phyloP scores from a whole-genome alignment of 805 yeast genomes.

The Starmerella scarabaei region DNA sequence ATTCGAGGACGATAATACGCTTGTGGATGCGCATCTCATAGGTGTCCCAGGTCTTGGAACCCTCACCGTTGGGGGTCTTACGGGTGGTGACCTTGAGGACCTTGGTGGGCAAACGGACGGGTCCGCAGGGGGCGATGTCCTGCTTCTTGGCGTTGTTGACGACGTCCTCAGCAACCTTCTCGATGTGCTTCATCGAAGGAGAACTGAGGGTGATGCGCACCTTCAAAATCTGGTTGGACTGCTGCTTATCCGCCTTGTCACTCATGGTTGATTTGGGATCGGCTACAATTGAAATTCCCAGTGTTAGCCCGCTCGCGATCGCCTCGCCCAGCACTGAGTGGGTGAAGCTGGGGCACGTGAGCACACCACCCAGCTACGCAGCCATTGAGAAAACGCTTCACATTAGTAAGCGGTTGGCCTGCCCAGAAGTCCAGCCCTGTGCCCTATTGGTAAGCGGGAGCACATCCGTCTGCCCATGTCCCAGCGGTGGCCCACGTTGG shows the following conservation, averaged over 20 bases:
- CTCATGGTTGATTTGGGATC: constrained; percentile 23
- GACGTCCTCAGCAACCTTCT: constrained; percentile 85
- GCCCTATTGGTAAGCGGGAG: no score
- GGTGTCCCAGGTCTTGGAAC: constrained; percentile 99
- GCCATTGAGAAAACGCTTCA: no score
- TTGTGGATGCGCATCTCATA: constrained; percentile 99
- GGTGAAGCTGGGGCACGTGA: no score
- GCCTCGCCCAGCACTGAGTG: neutral
- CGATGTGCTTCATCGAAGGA: constrained; percentile 96
- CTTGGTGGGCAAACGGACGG: constrained; percentile 99
- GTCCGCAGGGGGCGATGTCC: constrained; percentile 85
- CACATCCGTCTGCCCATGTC: no score
- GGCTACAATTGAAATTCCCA: constrained; percentile 1
- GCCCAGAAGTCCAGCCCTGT: no score
- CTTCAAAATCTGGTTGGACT: constrained; percentile 77
- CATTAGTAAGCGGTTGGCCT: no score
- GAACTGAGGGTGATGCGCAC: constrained; percentile 98
- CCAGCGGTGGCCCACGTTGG: no score
- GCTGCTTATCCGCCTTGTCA: constrained; percentile 60
- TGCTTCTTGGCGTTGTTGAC: constrained; percentile 73
- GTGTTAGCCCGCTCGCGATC: neutral
- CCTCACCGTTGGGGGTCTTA: constrained; percentile 99
- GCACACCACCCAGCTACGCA: no score
- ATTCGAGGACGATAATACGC: constrained; percentile 97
- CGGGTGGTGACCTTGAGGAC: constrained; percentile 96